These are phyloP conservation scores for Pseudogymnoascus sp. DNA, from an alignment of 2,329 filamentous ascomycete species.

Conservation along the genomic window DNA sequence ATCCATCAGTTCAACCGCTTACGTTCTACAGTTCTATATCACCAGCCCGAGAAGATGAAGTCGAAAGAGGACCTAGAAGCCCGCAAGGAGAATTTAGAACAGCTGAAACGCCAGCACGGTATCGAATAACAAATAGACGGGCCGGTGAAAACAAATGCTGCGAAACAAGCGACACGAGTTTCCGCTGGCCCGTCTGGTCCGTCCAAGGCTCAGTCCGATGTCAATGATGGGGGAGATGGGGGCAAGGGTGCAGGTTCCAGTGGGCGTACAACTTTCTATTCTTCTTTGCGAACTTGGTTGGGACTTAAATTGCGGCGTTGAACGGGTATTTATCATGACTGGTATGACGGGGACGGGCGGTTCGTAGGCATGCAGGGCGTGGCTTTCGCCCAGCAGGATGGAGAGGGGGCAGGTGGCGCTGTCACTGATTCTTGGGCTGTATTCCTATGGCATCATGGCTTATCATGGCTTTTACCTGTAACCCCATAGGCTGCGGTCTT, in stretches of 20 bases:
- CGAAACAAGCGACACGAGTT: conserved; percentile 6
- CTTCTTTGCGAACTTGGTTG: conserved; percentile 20
- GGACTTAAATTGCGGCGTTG: conserved; percentile 9
- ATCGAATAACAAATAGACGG: conserved; percentile 91
- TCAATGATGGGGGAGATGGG: conserved; percentile 14
- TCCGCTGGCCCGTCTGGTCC: conserved; percentile 46
- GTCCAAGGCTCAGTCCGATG: conserved; percentile 25
- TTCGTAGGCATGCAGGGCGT: conserved; percentile 1
- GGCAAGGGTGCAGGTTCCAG: conserved; percentile 17
- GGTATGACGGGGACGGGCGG: conserved; percentile 3
- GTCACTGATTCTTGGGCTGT: conserved; percentile 6
- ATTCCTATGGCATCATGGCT: conserved; percentile 2
- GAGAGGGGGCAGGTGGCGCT: conserved; percentile 6
- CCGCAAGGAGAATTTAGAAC: conserved; percentile 94
- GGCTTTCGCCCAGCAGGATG: conserved; percentile 1
- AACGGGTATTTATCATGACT: conserved; percentile 11
- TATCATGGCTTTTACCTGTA: conserved; percentile 5
- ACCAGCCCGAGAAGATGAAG: conserved; percentile 74
- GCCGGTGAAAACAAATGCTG: conserved; percentile 40
- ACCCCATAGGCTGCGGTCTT: conserved; percentile 7
- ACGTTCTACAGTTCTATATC: conserved; percentile 52
- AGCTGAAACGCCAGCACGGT: conserved; percentile 93
- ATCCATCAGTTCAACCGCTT: conserved; percentile 6
- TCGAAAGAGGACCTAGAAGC: conserved; percentile 90
- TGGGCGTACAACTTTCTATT: conserved; percentile 21